Base-by-base conservation (phyloP, 2,329 filamentous ascomycete species). In the Xylaria sp. region DNA sequence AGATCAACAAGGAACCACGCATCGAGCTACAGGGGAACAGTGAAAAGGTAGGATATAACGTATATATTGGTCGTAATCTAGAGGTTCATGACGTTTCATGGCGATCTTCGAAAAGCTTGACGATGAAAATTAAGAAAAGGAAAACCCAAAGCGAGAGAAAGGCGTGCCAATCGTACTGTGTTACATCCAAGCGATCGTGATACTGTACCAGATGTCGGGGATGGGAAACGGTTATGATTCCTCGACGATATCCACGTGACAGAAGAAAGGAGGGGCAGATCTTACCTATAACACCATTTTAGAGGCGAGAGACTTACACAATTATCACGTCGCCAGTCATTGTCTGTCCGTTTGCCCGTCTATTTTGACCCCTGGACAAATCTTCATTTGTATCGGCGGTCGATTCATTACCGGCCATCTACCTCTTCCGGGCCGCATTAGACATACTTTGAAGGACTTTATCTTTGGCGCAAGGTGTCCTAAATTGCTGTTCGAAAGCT, bases 1-100 rank as follows among this genome's bases (percentile, higher is more conserved):
- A 20, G 46, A 28, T 58, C 48, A 62, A 59, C 63, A 44, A 44
- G 62, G 55, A 55, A 54, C 51, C 41, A 32, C 39, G 51, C 44
- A 25, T 41, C 32, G 56, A 59, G 13, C 44, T 46, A 52, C 68
- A 66, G 28, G 5, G 63, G 48, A 50, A 50, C 28, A 41, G 10
- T 10, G 15, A 39, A 46, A 28, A n/a, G 25, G n/a, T 50, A 9
- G 46, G 10, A 25, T 39, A 39, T 13, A 39, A 23, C 2, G 52
- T 28, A 28, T 56, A 23, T 39, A 39, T 48, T 20, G 8, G 7
- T 48, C 6, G 46, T 48, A 20, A n/a, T 48, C 6, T 48, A n/a
- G 8, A 48, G 7, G n/a, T 48, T 34, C 12, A 18, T 15, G n/a
- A 28, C n/a, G 9, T 23, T 56, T 9, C 10, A 20, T 23, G 2